Evolutionary conservation across 2,329 filamentous ascomycete genomes (phyloP), one percentile per base, ranked within the genome.

Genomic region (Hymenoscyphus albidus): DNA sequence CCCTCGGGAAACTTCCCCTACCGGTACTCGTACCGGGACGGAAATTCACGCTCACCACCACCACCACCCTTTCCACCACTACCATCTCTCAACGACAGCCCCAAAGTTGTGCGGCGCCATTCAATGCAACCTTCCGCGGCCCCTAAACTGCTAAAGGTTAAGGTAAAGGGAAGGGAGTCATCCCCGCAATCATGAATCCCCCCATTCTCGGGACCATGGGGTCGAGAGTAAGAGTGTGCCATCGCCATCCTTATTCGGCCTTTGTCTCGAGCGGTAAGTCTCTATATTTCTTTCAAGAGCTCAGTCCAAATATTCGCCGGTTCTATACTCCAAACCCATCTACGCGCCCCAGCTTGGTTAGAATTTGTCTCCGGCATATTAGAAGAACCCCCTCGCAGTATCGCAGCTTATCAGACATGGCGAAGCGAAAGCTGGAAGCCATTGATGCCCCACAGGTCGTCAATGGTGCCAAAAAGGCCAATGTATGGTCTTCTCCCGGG

Each of bases 401-500:
- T 51, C 44, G 44, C 44, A 51, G 7, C 9, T 22, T 51, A 22
- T 51, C 44, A 51, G 44, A 51, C 22, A 51, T 51, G 44, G n/a
- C 44, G 18, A 27, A 51, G 9, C 22, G 44, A 51, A 51, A 51
- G 35, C 35, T 6, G 35, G 9, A 35, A n/a, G 44, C 18, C n/a
- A 51, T 6, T 51, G 44, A 22, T 51, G 44, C 18, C 22, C 44
- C 7, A 6, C 14, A 51, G 14, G n/a, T 2, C 5, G n/a, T 51
- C 44, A 51, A 22, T 18, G 44, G 22, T 51, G 18, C 44, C 66
- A 67, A 54, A 56, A 66, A 63, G 31, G 64, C 64, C 5, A 74
- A 70, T 63, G 72, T 74, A 16, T 76, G 74, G 74, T 70, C 69
- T 22, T 64, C 63, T 32, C 71, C 74, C 48, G 74, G 74, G 5